phyloP scores from a whole-genome alignment of 2,329 filamentous ascomycete genomes.

The Verticillium longisporum region DNA sequence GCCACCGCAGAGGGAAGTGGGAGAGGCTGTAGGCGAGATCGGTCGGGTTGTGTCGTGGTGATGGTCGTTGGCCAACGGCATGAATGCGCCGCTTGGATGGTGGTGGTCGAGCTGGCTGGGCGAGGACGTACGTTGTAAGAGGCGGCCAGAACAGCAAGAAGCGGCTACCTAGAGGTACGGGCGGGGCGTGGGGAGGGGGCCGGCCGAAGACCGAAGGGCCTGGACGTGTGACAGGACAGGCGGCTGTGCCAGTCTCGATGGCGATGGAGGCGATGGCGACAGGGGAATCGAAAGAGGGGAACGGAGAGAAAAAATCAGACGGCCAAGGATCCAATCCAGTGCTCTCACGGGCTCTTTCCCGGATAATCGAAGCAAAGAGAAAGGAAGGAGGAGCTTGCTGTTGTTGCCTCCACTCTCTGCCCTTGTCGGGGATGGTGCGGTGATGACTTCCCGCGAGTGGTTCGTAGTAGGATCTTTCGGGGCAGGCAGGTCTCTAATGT shows the following conservation, averaged over 20 bases:
- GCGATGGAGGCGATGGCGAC: not conserved
- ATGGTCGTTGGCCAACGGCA: conserved; percentile 11
- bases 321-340: not conserved
- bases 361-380: not conserved
- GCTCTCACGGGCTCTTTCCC: too few species aligned
- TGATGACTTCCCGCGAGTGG: not conserved
- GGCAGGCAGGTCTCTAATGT: not conserved
- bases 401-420: not conserved
- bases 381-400: not conserved
- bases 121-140: not conserved
- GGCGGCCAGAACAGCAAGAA: not conserved
- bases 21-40: not conserved
- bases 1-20: not conserved
- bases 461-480: not conserved
- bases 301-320: not conserved
- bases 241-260: not conserved
- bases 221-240: not conserved
- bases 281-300: not conserved
- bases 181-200: not conserved
- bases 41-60: not conserved
- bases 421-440: too few species aligned
- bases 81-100: conserved; percentile 9
- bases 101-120: not conserved
- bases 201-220: not conserved
- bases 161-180: not conserved